These are phyloP conservation scores for Trypanosoma cruzi DNA, from an alignment of 208 protist genomes.

Conservation along the genomic window DNA sequence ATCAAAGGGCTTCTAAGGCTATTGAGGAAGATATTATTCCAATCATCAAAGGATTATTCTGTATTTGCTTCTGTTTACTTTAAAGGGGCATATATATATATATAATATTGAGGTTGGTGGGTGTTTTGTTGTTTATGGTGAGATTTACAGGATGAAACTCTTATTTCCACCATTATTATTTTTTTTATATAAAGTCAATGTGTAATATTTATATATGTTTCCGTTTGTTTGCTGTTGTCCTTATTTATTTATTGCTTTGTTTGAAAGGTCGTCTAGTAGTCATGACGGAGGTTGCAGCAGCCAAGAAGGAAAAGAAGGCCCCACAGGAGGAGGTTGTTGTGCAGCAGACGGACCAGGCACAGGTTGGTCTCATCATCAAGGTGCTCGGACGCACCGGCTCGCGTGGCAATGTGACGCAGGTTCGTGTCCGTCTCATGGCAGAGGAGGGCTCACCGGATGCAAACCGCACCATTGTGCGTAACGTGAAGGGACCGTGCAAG, in stretches of 20 bases:
- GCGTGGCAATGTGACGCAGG: slow-evolving; percentile 99
- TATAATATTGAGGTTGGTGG: background rate
- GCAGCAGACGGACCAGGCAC: slow-evolving; percentile 76
- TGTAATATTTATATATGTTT: too few species aligned
- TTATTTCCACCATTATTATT: background rate
- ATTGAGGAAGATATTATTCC: background rate
- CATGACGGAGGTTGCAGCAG: slow-evolving; percentile 31
- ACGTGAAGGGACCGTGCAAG: slow-evolving; percentile 99
- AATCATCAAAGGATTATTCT: too few species aligned
- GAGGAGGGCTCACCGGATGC: slow-evolving; percentile 86
- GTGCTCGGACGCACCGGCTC: slow-evolving; percentile 99
- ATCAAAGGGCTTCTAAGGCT: background rate
- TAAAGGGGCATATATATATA: background rate
- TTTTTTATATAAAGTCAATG: too few species aligned
- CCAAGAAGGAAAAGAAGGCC: slow-evolving; percentile 91
- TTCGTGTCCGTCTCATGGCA: slow-evolving; percentile 95
- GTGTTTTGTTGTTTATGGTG: too few species aligned
- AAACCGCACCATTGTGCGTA: slow-evolving; percentile 98
- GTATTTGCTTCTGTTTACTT: background rate
- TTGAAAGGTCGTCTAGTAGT: slow-evolving; percentile 15
- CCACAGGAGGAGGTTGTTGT: slow-evolving; percentile 74
- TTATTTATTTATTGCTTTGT: slow-evolving; percentile 22
- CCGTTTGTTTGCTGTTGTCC: too few species aligned
- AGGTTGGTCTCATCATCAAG: slow-evolving; percentile 97
- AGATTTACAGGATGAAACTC: background rate